phyloP scores from a whole-genome alignment of 2,329 filamentous ascomycete genomes.

The Fusarium napiforme region DNA sequence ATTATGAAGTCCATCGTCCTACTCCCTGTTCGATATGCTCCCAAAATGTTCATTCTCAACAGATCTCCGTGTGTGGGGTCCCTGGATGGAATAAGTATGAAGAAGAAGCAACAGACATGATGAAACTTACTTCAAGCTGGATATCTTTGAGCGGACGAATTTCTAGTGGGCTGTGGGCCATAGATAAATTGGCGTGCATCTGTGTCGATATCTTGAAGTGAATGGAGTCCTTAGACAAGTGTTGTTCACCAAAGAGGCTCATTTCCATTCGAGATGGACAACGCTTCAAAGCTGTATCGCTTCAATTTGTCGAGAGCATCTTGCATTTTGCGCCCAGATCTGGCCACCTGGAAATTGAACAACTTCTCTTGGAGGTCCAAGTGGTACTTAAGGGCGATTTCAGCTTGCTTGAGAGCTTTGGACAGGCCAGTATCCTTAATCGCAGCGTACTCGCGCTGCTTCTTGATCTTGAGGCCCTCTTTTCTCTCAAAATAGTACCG shows the following conservation, averaged over 20 bases:
- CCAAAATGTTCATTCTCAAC: neutral
- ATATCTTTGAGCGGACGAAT: neutral
- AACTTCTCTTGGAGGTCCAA: neutral
- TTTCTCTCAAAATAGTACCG: constrained; percentile 13
- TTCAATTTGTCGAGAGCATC: constrained; percentile 24
- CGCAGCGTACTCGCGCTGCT: neutral
- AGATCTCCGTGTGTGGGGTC: neutral
- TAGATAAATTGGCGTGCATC: neutral
- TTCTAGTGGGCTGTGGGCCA: neutral
- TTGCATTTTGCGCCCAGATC: neutral
- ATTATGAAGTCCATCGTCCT: neutral
- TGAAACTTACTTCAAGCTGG: neutral
- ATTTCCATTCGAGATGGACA: neutral
- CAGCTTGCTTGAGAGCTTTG: neutral
- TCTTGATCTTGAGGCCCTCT: constrained; percentile 12
- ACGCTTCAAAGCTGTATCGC: neutral
- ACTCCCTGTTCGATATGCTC: neutral
- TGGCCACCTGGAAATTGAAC: neutral
- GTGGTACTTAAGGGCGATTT: neutral
- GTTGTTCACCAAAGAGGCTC: neutral
- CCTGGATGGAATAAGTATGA: neutral
- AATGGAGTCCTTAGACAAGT: neutral
- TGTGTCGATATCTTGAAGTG: neutral
- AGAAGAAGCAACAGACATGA: neutral
- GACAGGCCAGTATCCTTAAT: neutral